Percentiles rank a stretch among this genome's conserved stretches.
Evolutionary conservation across 1,284 basidiomycete species (phyloP).

Genomic region (Psilocybe mexicana): DNA sequence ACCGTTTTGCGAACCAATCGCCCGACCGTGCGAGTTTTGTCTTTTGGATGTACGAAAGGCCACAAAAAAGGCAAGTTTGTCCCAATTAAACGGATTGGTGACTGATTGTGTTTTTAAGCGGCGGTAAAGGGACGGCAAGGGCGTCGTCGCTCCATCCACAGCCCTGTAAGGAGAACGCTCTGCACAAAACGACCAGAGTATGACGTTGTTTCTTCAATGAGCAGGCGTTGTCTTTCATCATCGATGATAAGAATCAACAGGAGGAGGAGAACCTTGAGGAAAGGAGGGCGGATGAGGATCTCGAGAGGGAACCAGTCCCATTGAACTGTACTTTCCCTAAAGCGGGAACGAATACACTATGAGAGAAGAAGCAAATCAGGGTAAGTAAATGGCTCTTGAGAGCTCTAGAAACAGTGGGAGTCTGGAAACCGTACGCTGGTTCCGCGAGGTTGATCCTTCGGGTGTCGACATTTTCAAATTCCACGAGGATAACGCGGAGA

Average conservation of each 20-base stretch:
- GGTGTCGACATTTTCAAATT: slow-evolving; percentile 5
- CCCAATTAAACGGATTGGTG: neutral
- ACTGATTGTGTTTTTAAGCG: neutral
- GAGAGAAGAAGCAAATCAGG: neutral
- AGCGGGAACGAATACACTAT: neutral
- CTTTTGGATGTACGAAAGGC: neutral
- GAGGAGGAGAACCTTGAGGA: too few relatives aligned
- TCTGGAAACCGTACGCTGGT: neutral
- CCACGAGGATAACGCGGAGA: slow-evolving; percentile 12
- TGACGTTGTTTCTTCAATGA: neutral
- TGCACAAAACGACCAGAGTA: neutral
- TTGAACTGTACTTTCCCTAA: neutral
- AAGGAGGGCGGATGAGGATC: neutral
- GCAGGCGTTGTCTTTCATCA: neutral
- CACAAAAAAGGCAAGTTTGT: slow-evolving; percentile 2
- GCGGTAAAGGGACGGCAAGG: neutral
- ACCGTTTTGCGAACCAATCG: slow-evolving; percentile 1
- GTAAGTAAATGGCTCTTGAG: neutral
- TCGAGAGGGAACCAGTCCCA: neutral
- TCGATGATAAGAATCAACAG: too few relatives aligned
- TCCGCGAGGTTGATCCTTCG: slow-evolving; percentile 17
- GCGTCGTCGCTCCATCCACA: neutral
- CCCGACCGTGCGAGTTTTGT: neutral
- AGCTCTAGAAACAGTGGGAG: neutral
- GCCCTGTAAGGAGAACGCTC: neutral